Evolutionary conservation across 176 grass and related monocot species (phyloP), one percentile per base, ranked within the genome.

Genomic region (Carex cristatella): DNA sequence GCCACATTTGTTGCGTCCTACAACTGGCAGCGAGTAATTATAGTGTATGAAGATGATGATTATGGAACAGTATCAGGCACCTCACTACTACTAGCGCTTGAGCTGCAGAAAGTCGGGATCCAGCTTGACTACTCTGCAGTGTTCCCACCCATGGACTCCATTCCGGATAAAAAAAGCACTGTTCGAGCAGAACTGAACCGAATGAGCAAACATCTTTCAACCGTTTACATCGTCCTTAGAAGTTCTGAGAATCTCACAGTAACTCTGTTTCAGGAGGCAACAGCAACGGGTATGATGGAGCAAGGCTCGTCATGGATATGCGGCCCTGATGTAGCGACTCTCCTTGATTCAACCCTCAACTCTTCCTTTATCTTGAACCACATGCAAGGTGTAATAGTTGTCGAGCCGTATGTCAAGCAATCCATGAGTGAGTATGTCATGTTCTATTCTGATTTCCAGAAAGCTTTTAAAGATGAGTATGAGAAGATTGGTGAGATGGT

Each of bases 381-480:
- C 84, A 86, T 89, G 84, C 88, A 86, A 76, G 88, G 88, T n/a
- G 84, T 83, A 5, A 58, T 89, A 75, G 88, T 58, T 5, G 27
- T 89, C 19, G 16, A 81, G 12, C 49, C 51, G 1, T 86, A 82
- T 16, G 0, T 89, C 16, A 82, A 86, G 27, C 7, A 81, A 31
- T 76, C 84, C 64, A 76, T 84, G 14, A 56, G n/a, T 0, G 55
- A 37, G 5, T 86, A 83, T 32, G 3, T 0, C 64, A 30, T 13
- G 7, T 86, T 89, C 67, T 63, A 49, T 60, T 35, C 57, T 10
- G 66, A 86, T 5, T 89, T 89, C 67, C 78, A 40, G 27, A 40
- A 48, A 56, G 40, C 37, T 32, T 77, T 55, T 44, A 74, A 59
- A 42, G 32, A 8, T 10, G 48, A 80, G 37, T 77, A 81, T 16